These are phyloP conservation scores for Fallopia convolvulus DNA, from an alignment of 148 eudicot species.

Conservation along the genomic window DNA sequence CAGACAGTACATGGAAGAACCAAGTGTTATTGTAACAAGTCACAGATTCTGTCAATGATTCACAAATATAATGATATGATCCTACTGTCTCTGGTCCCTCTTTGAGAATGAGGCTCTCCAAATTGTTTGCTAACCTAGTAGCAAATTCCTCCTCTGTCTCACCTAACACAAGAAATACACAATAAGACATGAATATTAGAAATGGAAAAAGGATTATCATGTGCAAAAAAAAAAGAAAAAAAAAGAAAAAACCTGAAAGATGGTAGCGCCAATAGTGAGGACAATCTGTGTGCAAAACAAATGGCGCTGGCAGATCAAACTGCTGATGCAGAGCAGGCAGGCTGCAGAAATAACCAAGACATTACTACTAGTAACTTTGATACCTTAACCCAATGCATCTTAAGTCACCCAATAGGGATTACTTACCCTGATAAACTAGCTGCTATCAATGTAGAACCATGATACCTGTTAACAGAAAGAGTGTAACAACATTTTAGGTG, in stretches of 20 bases:
- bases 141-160: constrained; percentile 96
- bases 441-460: constrained; percentile 88
- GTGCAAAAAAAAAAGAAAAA: constrained; percentile 10
- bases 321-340: constrained; percentile 84
- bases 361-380: constrained; percentile 2
- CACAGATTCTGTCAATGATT: not conserved
- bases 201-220: not conserved
- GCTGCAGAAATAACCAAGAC: constrained; percentile 26
- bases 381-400: not conserved
- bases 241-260: constrained; percentile 59
- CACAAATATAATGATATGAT: not conserved
- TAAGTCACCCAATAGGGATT: not conserved
- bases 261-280: constrained; percentile 98
- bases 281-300: constrained; percentile 92
- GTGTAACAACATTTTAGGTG: constrained; percentile 11
- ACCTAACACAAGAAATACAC: constrained; percentile 33
- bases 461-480: constrained; percentile 58
- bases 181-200: not conserved
- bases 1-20: not conserved
- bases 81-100: constrained; percentile 96
- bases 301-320: constrained; percentile 96
- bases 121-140: constrained; percentile 82
- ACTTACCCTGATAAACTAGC: constrained; percentile 95
- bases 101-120: constrained; percentile 85
- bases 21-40: not conserved